These are phyloP conservation scores for Rhinocladiella mackenziei DNA, from an alignment of 2,329 filamentous ascomycete genomes.

Conservation along the genomic window DNA sequence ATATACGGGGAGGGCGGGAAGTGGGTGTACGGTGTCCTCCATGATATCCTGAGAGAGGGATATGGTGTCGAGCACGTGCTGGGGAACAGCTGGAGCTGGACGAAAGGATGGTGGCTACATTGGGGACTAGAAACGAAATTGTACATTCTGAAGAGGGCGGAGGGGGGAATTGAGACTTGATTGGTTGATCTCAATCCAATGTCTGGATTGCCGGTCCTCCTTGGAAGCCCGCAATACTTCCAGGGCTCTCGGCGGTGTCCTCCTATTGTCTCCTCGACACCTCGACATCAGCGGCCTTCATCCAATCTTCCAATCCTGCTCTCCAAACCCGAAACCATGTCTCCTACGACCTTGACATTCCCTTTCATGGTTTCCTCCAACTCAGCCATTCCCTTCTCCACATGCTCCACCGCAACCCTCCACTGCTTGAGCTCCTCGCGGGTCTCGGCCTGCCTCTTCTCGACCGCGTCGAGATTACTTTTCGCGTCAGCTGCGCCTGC, in stretches of 20 bases:
- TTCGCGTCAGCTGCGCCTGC: conserved; percentile 78
- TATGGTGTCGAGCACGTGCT: conserved; percentile 29
- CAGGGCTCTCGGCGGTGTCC: no score
- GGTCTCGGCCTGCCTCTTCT: conserved; percentile 77
- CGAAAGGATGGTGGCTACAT: conserved; percentile 54
- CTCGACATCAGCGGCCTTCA: no score
- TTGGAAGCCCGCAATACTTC: no score
- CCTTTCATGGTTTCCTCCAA: conserved; percentile 66
- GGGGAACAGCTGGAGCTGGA: conserved; percentile 32
- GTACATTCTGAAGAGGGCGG: conserved; percentile 44
- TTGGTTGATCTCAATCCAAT: not conserved
- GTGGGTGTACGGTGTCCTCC: conserved; percentile 32
- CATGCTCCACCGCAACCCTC: conserved; percentile 72
- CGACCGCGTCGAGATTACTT: conserved; percentile 70
- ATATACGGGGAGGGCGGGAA: conserved; percentile 15
- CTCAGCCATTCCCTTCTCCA: conserved; percentile 70
- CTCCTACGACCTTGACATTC: conserved; percentile 81
- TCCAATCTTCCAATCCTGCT: conserved; percentile 52
- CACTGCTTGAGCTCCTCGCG: conserved; percentile 78
- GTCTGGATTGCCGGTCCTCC: not conserved
- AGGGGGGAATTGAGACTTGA: conserved; percentile 1
- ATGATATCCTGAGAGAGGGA: conserved; percentile 31
- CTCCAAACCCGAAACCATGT: conserved; percentile 86
- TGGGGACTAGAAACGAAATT: conserved; percentile 53
- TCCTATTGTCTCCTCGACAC: no score